Conservation (phyloP, 176 grass and related monocot genomes). For the Puccinellia tenuiflora region DNA sequence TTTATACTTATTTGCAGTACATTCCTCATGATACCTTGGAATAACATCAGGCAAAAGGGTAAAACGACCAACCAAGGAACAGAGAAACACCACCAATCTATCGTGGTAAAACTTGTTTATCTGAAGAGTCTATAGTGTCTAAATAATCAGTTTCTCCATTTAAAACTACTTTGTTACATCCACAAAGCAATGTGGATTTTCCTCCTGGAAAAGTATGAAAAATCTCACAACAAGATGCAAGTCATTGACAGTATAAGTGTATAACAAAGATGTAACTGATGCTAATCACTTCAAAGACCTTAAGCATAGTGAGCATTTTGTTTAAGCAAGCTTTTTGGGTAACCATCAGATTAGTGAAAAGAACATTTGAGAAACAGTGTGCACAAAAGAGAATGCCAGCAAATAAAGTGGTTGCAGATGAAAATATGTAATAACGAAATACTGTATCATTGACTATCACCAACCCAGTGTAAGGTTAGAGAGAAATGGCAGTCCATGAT, state of each 20-base stretch:
- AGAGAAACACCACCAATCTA: background rate
- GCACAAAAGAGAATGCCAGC: conserved; percentile 2
- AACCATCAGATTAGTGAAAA: background rate
- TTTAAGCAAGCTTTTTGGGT: conserved; percentile 1
- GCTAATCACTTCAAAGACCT: background rate
- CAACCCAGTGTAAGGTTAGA: background rate
- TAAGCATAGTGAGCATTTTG: background rate
- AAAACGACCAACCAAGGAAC: background rate
- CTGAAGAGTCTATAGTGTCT: background rate
- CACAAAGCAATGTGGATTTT: background rate
- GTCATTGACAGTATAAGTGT: background rate
- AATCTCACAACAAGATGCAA: background rate
- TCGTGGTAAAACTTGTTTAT: background rate
- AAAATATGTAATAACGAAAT: background rate
- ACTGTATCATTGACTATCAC: background rate
- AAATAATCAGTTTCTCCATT: background rate
- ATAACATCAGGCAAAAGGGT: conserved; percentile 1
- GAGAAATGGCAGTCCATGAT: background rate
- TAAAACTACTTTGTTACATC: conserved; percentile 7
- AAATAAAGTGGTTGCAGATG: conserved; percentile 3
- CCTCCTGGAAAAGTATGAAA: background rate
- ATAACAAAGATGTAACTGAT: conserved; percentile 4
- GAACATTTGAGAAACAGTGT: background rate
- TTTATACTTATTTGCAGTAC: background rate
- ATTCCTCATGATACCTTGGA: background rate